phyloP scores from a whole-genome alignment of 805 yeast species.

The Suhomyces sp. region DNA sequence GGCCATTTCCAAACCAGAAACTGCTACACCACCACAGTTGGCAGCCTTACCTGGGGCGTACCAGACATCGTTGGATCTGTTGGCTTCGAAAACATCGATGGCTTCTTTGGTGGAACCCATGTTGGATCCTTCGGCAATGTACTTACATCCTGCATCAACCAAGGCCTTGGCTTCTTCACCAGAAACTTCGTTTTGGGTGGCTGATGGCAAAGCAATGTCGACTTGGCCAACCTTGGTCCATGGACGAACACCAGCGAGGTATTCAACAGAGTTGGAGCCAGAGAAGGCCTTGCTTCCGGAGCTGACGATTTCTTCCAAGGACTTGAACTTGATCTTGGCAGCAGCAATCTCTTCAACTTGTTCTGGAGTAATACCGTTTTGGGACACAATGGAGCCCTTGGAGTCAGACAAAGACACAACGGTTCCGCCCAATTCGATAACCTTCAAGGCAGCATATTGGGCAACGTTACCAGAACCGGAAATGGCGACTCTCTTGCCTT shows the following conservation, averaged over 20 bases:
- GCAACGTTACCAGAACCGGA: slow-evolving; percentile 99
- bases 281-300: slow-evolving; percentile 55
- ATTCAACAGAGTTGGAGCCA: slow-evolving; percentile 55
- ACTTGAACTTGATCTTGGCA: slow-evolving; percentile 76
- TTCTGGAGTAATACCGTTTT: slow-evolving; percentile 77
- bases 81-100: slow-evolving; percentile 87
- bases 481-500: slow-evolving; percentile 92
- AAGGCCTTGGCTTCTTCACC: slow-evolving; percentile 96
- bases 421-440: slow-evolving; percentile 92
- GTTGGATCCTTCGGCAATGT: slow-evolving; percentile 97
- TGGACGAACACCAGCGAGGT: slow-evolving; percentile 92
- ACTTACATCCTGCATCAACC: slow-evolving; percentile 87
- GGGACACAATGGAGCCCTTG: slow-evolving; percentile 79
- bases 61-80: slow-evolving; percentile 74
- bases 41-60: slow-evolving; percentile 99
- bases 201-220: slow-evolving; percentile 96
- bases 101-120: slow-evolving; percentile 99
- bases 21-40: slow-evolving; percentile 99
- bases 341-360: slow-evolving; percentile 72
- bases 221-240: slow-evolving; percentile 90
- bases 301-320: slow-evolving; percentile 65
- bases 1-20: slow-evolving; percentile 98
- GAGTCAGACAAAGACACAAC: slow-evolving; percentile 95
- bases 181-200: slow-evolving; percentile 96
- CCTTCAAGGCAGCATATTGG: slow-evolving; percentile 97